Evolutionary conservation across 805 yeast genomes (phyloP).

Genomic region (Cyberlindnera xylosilytica): DNA sequence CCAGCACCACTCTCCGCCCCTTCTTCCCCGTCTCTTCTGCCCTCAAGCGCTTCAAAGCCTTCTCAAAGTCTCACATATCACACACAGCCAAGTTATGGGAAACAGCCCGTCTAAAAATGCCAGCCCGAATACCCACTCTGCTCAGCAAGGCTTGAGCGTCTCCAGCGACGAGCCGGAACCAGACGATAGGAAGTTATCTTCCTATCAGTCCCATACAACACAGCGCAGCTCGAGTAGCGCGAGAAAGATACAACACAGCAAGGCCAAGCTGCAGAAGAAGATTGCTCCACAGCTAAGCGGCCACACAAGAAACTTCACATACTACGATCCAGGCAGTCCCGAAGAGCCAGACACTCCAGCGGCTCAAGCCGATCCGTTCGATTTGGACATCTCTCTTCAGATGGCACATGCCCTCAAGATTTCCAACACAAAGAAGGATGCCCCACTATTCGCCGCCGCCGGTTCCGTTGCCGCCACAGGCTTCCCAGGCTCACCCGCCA

Average conservation of each 20-base stretch:
- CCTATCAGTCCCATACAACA: slow-evolving; percentile 27
- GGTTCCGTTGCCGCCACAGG: too few species aligned
- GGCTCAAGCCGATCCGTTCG: slow-evolving; percentile 18
- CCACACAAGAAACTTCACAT: slow-evolving; percentile 16
- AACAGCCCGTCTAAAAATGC: slow-evolving; percentile 56
- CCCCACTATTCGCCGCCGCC: neutral
- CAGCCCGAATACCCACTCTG: slow-evolving; percentile 35
- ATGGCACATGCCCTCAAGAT: slow-evolving; percentile 32
- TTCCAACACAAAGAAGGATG: slow-evolving; percentile 2
- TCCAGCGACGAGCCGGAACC: slow-evolving; percentile 41
- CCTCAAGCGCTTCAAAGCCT: neutral
- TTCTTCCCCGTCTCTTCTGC: neutral
- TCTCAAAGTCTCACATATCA: slow-evolving; percentile 2
- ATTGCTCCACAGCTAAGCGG: slow-evolving; percentile 7
- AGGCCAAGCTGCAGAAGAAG: slow-evolving; percentile 19
- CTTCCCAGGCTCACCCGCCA: slow-evolving; percentile 1
- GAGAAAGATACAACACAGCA: slow-evolving; percentile 20
- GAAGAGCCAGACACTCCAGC: slow-evolving; percentile 7
- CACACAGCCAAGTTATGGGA: slow-evolving; percentile 42
- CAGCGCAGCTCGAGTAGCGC: slow-evolving; percentile 20
- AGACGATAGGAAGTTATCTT: slow-evolving; percentile 46
- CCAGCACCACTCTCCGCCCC: neutral
- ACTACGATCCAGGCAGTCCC: slow-evolving; percentile 9
- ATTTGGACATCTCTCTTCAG: slow-evolving; percentile 33
- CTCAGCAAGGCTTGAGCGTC: slow-evolving; percentile 30